Evolutionary conservation across 169 alveolate genomes (phyloP), one percentile per base, ranked within the genome.

Genomic region (Eimeria maxima): DNA sequence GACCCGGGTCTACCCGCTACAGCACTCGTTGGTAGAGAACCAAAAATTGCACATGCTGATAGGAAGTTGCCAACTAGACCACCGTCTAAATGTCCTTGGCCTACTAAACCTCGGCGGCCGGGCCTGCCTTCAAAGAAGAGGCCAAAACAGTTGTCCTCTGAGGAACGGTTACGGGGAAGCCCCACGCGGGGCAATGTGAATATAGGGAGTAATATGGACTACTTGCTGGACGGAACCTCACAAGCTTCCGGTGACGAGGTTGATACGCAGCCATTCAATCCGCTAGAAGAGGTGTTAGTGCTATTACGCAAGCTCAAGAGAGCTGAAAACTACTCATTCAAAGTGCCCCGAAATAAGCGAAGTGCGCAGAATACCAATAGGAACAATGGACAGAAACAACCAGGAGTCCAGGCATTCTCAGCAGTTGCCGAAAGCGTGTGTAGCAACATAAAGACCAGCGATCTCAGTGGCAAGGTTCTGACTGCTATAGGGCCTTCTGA

Each of bases 271-370:
- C 67, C 83, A 29, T 63, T 87, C 94, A 65, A 87, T 27, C 94
- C 94, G 22, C 65, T 87, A 33, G 94, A 87, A 24, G 94, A 87
- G 94, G 81, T 65, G 83, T 44, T 87, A 33, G 83, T 63, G 83
- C 65, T 65, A 50, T n/a, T 87, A 69, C 60, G 83, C 33, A 87
- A 87, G 94, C 24, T 65, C n/a, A 87, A 65, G 38, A 87, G 65
- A 42, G 53, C 81, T 42, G 94, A 87, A 38, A 87, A 27, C 69
- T 87, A 65, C 27, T 50, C 83, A 47, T 27, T 87, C 53, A 50
- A 45, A 27, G 24, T 60, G 24, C 27, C 65, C 27, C 92, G 74
- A 6, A 44, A 42, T 67, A 87, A 63, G 67, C 57, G 50, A 22
- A 38, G 84, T 44, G 71, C n/a, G 38, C 67, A 27, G 18, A 65